Conservation (phyloP, 75 land plant species). For the Chamaecyparis obtusa region DNA sequence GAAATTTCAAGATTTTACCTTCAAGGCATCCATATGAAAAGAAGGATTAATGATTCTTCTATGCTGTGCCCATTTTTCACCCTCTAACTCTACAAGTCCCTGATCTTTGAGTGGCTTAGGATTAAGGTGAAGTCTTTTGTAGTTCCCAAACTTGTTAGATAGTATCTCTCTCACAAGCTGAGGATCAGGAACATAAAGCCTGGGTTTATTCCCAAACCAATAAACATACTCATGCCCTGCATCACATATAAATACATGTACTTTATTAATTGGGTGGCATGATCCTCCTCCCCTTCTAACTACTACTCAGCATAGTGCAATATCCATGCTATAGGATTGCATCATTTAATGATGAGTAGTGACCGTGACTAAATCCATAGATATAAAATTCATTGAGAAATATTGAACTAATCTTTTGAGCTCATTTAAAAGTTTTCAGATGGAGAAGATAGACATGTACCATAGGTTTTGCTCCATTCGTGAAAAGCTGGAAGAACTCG, state of each 20-base stretch:
- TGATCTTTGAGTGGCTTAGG: background rate
- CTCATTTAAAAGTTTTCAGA: background rate
- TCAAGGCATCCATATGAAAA: slow-evolving; percentile 37
- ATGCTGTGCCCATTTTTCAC: too few relatives aligned
- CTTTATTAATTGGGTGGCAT: background rate
- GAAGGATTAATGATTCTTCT: too few relatives aligned
- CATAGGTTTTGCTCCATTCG: slow-evolving; percentile 19
- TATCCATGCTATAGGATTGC: too few relatives aligned
- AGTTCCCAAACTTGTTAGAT: slow-evolving; percentile 22
- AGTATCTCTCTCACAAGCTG: slow-evolving; percentile 42
- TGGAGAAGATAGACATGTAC: slow-evolving; percentile 1
- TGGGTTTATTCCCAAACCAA: slow-evolving; percentile 19
- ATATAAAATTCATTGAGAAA: too few relatives aligned
- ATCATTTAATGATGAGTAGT: too few relatives aligned
- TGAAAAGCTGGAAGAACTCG: slow-evolving; percentile 32
- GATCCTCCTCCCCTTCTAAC: background rate
- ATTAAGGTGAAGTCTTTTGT: background rate
- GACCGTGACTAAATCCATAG: too few relatives aligned
- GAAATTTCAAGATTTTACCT: slow-evolving; percentile 22
- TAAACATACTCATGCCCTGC: slow-evolving; percentile 38
- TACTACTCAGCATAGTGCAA: too few relatives aligned
- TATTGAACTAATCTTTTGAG: too few relatives aligned
- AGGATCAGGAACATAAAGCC: background rate
- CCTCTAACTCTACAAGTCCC: slow-evolving; percentile 7
- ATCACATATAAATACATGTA: background rate